Percentiles rank a stretch among this genome's conserved stretches.
These are phyloP conservation scores for Rhodotorula taiwanensis DNA, from an alignment of 768 basidiomycete genomes.

Conservation along the genomic window DNA sequence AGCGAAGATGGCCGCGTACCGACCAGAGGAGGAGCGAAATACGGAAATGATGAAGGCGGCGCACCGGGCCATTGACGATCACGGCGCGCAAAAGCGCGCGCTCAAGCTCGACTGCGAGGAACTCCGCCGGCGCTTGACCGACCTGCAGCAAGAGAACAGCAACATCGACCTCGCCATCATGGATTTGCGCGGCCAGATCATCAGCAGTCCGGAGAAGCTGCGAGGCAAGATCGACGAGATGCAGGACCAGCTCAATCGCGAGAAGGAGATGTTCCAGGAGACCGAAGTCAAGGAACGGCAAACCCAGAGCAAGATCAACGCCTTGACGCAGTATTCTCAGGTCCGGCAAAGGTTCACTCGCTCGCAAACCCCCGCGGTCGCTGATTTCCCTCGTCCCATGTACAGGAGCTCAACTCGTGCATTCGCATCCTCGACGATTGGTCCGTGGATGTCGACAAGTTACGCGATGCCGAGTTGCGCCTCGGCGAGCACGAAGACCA, in stretches of 20 bases:
- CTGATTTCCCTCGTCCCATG: too few species aligned
- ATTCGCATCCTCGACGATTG: slow-evolving; percentile 34
- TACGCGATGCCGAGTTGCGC: slow-evolving; percentile 11
- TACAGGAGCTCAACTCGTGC: slow-evolving; percentile 26
- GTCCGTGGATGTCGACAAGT: slow-evolving; percentile 22
- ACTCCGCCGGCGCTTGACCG: slow-evolving; percentile 4
- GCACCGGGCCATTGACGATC: background rate
- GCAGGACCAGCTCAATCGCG: slow-evolving; percentile 9
- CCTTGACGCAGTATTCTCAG: slow-evolving; percentile 15
- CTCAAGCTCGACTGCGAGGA: background rate
- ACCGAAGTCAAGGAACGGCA: slow-evolving; percentile 25
- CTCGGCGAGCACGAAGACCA: slow-evolving; percentile 18
- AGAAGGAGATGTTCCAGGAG: slow-evolving; percentile 18
- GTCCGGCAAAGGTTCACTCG: background rate
- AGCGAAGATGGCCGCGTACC: background rate
- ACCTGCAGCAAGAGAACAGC: slow-evolving; percentile 14
- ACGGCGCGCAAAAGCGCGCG: slow-evolving; percentile 6
- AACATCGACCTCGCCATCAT: slow-evolving; percentile 21
- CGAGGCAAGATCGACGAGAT: slow-evolving; percentile 17
- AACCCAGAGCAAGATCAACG: slow-evolving; percentile 24
- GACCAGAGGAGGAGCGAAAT: background rate
- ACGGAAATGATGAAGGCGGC: background rate
- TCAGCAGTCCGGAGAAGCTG: slow-evolving; percentile 26
- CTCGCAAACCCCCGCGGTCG: too few species aligned
- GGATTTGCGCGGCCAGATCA: slow-evolving; percentile 15